A percentile compares a stretch with the other conserved stretches of the same genome.
Evolutionary conservation across 768 basidiomycete genomes (phyloP).

Genomic region (Hydnomerulius pinastri): DNA sequence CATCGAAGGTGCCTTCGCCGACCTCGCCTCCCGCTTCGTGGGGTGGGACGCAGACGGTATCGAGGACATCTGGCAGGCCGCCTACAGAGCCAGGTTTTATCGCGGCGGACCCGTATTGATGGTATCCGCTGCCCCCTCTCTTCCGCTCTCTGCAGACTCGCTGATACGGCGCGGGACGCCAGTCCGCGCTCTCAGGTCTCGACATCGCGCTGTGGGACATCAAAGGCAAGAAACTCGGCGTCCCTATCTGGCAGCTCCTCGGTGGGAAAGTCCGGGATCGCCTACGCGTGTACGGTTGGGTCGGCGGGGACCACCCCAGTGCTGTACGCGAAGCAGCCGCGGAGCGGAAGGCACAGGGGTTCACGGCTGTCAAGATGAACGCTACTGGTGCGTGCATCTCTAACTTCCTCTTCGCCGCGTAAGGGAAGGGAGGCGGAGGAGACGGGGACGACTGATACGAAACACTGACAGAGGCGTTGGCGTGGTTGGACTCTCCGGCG

Average conservation of each 20-base stretch:
- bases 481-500: conserved; percentile 63
- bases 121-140: conserved; percentile 33
- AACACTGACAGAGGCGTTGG: conserved; percentile 37
- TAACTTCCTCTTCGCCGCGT: too few species aligned
- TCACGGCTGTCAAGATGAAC: conserved; percentile 76
- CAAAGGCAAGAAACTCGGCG: conserved; percentile 76
- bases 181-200: conserved; percentile 59
- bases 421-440: too few species aligned
- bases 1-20: conserved; percentile 63
- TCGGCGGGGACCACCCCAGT: conserved; percentile 47
- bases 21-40: conserved; percentile 59
- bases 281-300: conserved; percentile 61
- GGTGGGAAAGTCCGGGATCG: conserved; percentile 69
- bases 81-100: conserved; percentile 70
- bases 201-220: conserved; percentile 80
- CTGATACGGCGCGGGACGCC: not conserved
- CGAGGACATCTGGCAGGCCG: conserved; percentile 72
- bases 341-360: conserved; percentile 59
- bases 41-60: conserved; percentile 66
- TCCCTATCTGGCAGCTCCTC: conserved; percentile 62
- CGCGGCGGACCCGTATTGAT: conserved; percentile 72
- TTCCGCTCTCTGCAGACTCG: not conserved
- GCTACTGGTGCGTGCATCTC: conserved; percentile 58
- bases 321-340: conserved; percentile 55
- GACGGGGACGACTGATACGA: too few species aligned